These are phyloP conservation scores for Leccinum truebloodii DNA, from an alignment of 768 basidiomycete species.

Conservation along the genomic window DNA sequence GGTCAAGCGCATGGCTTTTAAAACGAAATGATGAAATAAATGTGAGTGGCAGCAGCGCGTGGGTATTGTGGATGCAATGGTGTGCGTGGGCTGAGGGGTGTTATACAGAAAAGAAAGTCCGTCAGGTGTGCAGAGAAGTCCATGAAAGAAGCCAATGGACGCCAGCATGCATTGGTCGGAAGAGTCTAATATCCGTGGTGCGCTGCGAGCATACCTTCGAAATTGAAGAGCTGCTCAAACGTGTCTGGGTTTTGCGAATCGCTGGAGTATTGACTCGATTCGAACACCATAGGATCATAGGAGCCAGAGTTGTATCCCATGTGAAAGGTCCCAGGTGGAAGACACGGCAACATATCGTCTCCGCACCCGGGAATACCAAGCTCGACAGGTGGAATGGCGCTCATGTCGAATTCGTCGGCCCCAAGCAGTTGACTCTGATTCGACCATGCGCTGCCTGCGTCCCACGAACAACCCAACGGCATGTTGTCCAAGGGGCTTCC, in stretches of 20 bases:
- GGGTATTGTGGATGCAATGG: constrained; percentile 31
- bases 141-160: constrained; percentile 33
- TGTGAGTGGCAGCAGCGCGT: constrained; percentile 32
- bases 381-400: constrained; percentile 64
- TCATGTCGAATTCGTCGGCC: constrained; percentile 68
- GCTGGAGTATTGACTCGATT: constrained; percentile 32
- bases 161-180: constrained; percentile 38
- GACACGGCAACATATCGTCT: constrained; percentile 20
- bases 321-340: constrained; percentile 16
- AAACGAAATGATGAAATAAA: constrained; percentile 2
- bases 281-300: constrained; percentile 31
- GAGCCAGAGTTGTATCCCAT: constrained; percentile 25
- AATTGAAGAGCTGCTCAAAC: constrained; percentile 39
- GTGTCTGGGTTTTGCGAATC: constrained; percentile 35
- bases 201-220: constrained; percentile 36
- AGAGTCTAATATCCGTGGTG: constrained; percentile 34
- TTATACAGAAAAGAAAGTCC: constrained; percentile 35
- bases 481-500: constrained; percentile 25
- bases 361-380: constrained; percentile 54
- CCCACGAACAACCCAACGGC: constrained; percentile 36
- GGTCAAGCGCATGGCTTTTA: constrained; percentile 21
- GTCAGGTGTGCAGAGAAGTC: constrained; percentile 27
- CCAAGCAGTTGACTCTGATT: constrained; percentile 41
- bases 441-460: constrained; percentile 34
- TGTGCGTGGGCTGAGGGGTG: constrained; percentile 20